phyloP scores from a whole-genome alignment of 2,329 filamentous ascomycete species.

The Penicillium expansum region DNA sequence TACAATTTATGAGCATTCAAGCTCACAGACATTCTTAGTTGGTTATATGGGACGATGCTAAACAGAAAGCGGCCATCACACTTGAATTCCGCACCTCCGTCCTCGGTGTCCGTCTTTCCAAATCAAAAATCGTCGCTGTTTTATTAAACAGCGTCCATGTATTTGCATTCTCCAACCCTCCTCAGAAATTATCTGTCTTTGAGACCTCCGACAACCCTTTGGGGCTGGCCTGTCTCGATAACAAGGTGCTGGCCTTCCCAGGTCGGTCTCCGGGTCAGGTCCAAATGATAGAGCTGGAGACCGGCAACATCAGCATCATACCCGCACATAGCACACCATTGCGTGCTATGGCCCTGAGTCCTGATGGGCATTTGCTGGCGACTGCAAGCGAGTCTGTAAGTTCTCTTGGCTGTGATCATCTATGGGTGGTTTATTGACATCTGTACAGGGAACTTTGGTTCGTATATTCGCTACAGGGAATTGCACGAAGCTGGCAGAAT shows the following conservation, averaged over 20 bases:
- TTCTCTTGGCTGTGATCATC: background rate
- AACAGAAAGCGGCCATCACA: slow-evolving; percentile 69
- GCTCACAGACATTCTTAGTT: slow-evolving; percentile 42
- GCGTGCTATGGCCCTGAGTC: slow-evolving; percentile 74
- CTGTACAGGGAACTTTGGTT: slow-evolving; percentile 73
- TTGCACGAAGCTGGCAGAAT: slow-evolving; percentile 76
- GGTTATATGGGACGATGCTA: slow-evolving; percentile 88
- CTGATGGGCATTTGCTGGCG: slow-evolving; percentile 75
- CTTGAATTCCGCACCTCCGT: slow-evolving; percentile 79
- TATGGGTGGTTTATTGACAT: slow-evolving; percentile 18
- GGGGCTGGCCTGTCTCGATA: slow-evolving; percentile 75
- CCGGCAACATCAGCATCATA: slow-evolving; percentile 85
- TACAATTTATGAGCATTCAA: background rate
- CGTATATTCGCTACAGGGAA: slow-evolving; percentile 79
- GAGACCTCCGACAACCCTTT: slow-evolving; percentile 82
- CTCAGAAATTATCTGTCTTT: slow-evolving; percentile 69
- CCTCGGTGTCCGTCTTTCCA: slow-evolving; percentile 73
- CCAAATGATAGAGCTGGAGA: slow-evolving; percentile 75
- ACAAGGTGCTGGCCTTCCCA: slow-evolving; percentile 74
- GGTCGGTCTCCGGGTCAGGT: slow-evolving; percentile 86
- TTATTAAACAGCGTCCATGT: slow-evolving; percentile 78
- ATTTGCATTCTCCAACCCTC: slow-evolving; percentile 73
- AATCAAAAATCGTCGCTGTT: slow-evolving; percentile 73
- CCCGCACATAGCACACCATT: slow-evolving; percentile 81
- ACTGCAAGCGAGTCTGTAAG: slow-evolving; percentile 79